Evolutionary conservation across 805 yeast genomes (phyloP), one percentile per base, ranked within the genome.

Genomic region (Nakazawaea anatomiae): DNA sequence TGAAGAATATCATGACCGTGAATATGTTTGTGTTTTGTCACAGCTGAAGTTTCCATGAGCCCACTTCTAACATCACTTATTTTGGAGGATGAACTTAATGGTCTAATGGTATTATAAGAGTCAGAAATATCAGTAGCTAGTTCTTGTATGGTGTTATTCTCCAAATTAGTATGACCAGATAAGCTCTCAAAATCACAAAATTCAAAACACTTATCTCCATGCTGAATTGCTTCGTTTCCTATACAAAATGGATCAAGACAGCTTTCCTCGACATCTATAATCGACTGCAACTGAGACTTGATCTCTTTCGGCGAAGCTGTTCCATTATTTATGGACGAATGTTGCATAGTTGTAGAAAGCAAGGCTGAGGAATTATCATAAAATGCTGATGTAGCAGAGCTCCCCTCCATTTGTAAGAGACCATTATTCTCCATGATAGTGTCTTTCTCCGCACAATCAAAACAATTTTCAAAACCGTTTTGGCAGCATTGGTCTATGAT

Each of bases 151-250:
- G 18, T 32, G 25, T 14, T 14, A 39, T 30, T 27, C n/a, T 39
- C 44, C 7, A 6, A 4, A 9, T 32, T 40, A 45, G 6, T 28
- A 9, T 47, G 42, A 11, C 47, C 55, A 12, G 42, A 35, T 14
- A 60, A 55, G 34, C 50, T 51, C 18, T 58, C 65, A 44, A 61
- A 58, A 39, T 59, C 54, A 48, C 65, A 61, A 40, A 55, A 56
- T 14, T 60, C 64, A 50, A 60, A 54, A 44, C 64, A 61, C 45
- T 61, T 59, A 30, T 61, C 65, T 5, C 43, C 50, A 14, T 42
- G 41, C 9, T 35, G 39, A 4, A 9, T 35, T 5, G 48, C n/a
- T 6, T 48, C 52, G 36, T 27, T 39, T 11, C 34, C 47, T 1
- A 39, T 34, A 40, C 46, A 36, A 10, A 31, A 25, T 12, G 44